Conservation (phyloP, 306 rosid species). For the Calophaca sinica region DNA sequence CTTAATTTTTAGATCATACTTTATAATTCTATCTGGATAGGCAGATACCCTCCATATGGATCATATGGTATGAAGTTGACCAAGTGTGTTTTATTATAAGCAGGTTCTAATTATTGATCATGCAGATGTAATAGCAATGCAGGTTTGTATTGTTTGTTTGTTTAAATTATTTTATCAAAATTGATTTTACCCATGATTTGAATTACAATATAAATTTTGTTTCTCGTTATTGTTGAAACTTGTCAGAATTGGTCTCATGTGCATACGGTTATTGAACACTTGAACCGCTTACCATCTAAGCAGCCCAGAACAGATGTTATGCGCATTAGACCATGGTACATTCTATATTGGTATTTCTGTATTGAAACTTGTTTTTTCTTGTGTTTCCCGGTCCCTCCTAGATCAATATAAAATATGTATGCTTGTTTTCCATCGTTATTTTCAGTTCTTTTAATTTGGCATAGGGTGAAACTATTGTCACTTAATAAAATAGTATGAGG, state of each 20-base stretch:
- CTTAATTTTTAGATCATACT: constrained; percentile 30
- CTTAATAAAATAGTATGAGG: background rate
- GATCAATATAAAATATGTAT: constrained; percentile 22
- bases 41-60: constrained; percentile 17
- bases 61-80: constrained; percentile 40
- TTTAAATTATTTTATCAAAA: constrained; percentile 41
- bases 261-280: constrained; percentile 68
- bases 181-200: constrained; percentile 37
- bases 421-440: constrained; percentile 25
- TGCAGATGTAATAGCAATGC: constrained; percentile 93
- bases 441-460: constrained; percentile 25
- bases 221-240: constrained; percentile 40
- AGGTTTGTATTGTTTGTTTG: constrained; percentile 62
- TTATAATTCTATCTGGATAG: constrained; percentile 20
- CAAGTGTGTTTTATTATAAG: constrained; percentile 33
- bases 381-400: background rate
- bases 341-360: constrained; percentile 34
- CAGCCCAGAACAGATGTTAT: constrained; percentile 79
- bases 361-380: background rate
- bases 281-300: constrained; percentile 81
- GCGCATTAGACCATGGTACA: constrained; percentile 91
- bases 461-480: constrained; percentile 9
- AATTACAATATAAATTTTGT: constrained; percentile 11
- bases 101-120: constrained; percentile 94
- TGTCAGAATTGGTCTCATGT: constrained; percentile 85